phyloP scores from a whole-genome alignment of 2,329 filamentous ascomycete species.

The Sarocladium kiliense region DNA sequence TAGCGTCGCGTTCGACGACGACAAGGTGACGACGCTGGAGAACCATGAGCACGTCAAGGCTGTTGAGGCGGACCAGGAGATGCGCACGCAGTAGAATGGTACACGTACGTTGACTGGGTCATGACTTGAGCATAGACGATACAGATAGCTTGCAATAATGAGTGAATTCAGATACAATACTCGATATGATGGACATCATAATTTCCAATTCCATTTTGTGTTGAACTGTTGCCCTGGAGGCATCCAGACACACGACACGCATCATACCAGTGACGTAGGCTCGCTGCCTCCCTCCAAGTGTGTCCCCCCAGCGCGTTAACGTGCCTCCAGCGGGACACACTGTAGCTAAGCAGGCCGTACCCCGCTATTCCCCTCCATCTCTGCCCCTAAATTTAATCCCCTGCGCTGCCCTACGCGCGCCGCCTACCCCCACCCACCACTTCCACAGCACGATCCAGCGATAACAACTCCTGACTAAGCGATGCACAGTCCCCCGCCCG shows the following conservation, averaged over 20 bases:
- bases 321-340: too few species aligned
- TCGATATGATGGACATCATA: too few species aligned
- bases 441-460: too few species aligned
- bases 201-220: too few species aligned
- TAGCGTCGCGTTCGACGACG: conserved; percentile 70
- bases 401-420: too few species aligned
- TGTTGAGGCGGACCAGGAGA: conserved; percentile 69
- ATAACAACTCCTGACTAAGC: neutral
- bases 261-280: conserved; percentile 4
- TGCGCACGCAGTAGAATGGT: conserved; percentile 61
- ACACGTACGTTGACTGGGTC: neutral
- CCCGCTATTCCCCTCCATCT: too few species aligned
- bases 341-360: too few species aligned
- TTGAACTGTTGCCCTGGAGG: too few species aligned
- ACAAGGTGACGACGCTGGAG: conserved; percentile 60
- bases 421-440: too few species aligned
- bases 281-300: neutral
- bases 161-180: neutral
- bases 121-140: conserved; percentile 4
- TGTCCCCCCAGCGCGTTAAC: too few species aligned
- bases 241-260: neutral
- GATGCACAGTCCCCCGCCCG: too few species aligned
- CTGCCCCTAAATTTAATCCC: too few species aligned
- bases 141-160: neutral
- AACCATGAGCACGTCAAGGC: conserved; percentile 64